Conservation (phyloP, 306 rosid species). For the Sicyos baderoa region DNA sequence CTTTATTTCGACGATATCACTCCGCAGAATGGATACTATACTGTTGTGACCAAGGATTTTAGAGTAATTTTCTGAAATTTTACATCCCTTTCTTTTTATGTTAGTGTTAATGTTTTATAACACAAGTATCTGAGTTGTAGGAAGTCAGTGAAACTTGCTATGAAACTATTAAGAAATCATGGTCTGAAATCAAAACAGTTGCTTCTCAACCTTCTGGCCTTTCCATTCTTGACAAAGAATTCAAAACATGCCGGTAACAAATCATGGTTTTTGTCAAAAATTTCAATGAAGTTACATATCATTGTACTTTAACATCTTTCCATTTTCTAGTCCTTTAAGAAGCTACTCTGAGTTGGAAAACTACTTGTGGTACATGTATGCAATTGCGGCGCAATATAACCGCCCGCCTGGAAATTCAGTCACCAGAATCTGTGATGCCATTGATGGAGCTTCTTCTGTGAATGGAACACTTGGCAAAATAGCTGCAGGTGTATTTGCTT, state of each 20-base stretch:
- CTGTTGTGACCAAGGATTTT: conserved; percentile 50
- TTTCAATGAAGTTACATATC: background rate
- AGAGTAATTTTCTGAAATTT: conserved; percentile 30
- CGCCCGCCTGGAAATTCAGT: conserved; percentile 51
- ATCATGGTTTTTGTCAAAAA: background rate
- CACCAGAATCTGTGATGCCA: conserved; percentile 40
- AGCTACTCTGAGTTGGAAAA: conserved; percentile 28
- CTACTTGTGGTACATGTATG: conserved; percentile 21
- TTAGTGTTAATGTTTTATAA: background rate
- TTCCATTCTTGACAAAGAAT: conserved; percentile 41
- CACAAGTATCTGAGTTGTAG: conserved; percentile 27
- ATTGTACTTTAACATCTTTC: background rate
- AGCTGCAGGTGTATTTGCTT: conserved; percentile 53
- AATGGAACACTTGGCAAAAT: conserved; percentile 35
- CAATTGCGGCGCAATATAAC: conserved; percentile 48
- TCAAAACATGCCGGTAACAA: conserved; percentile 39
- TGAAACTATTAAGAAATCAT: conserved; percentile 40
- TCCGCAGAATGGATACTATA: conserved; percentile 41
- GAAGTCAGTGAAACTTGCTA: conserved; percentile 59
- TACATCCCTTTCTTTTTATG: background rate
- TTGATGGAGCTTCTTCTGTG: conserved; percentile 36
- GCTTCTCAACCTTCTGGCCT: conserved; percentile 42
- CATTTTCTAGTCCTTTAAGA: conserved; percentile 35
- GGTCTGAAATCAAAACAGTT: conserved; percentile 52
- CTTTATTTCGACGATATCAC: conserved; percentile 54